Base-by-base conservation (phyloP, 2,329 filamentous ascomycete species). In the Penicillium sp. region DNA sequence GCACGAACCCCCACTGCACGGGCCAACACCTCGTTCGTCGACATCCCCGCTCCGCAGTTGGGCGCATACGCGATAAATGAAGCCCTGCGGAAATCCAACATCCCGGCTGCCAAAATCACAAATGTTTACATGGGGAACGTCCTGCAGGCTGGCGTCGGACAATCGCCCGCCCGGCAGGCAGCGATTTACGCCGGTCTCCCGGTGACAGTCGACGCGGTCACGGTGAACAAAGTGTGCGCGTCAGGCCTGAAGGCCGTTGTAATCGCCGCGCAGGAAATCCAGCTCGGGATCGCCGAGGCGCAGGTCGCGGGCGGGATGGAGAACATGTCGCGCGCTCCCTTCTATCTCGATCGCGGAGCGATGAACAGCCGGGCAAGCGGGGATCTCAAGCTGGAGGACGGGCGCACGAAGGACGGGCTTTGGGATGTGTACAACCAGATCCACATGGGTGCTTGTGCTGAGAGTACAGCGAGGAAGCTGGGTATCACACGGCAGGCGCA, bases 111-210 rank as follows among this genome's bases (percentile, higher is more conserved):
- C 35, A 90, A 90, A 74, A 92, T 98, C 71, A 90, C 90, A 66
- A 91, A 96, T 79, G 92, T 97, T n/a, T 98, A 98, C 82, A 96
- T 98, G 91, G 95, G 95, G 74, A 96, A 97, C 73, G 95, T 98
- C 13, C 85, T 98, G 47, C 90, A 93, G 77, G 94, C 85, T 48
- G 86, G 86, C n/a, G 86, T 95, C 5, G 95, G 95, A 49, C 95
- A 99, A 80, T 88, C 95, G 0, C 95, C 95, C 1, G 94, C 95
- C 19, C 88, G 95, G 52, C 95, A 99, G 81, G 95, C 95, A 11
- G 83, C 88, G 67, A 90, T 98, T 63, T 94, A 95, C 73, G 92
- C 95, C 3, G 93, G 93, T 2, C 86, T 98, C 5, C 85, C 92
- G 9, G 82, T 88, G 17, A 87, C 85, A 5, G 86, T 96, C 60